Evolutionary conservation across 2,329 filamentous ascomycete species (phyloP).

Genomic region (Atkinsonella hypoxylon): DNA sequence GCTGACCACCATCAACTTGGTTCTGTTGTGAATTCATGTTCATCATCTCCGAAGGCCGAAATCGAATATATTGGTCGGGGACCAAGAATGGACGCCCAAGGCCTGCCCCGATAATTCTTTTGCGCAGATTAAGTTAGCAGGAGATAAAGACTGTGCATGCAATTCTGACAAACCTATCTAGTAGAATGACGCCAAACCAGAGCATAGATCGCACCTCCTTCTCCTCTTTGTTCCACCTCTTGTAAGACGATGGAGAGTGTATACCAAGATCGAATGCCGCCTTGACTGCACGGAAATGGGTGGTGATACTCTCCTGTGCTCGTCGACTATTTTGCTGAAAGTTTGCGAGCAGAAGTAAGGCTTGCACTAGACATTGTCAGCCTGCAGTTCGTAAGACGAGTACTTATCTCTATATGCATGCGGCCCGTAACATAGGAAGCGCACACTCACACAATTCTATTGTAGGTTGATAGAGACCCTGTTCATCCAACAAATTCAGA

Average conservation of each 20-base stretch:
- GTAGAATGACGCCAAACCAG: constrained; percentile 20
- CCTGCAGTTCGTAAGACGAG: neutral
- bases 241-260: constrained; percentile 18
- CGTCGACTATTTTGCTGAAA: constrained; percentile 24
- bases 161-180: constrained; percentile 13
- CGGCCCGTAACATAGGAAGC: neutral
- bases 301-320: constrained; percentile 20
- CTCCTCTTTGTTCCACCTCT: constrained; percentile 11
- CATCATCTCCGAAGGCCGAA: constrained; percentile 5
- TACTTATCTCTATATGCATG: no score
- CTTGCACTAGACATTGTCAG: constrained; percentile 15
- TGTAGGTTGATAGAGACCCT: constrained; percentile 14
- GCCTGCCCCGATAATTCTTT: constrained; percentile 11
- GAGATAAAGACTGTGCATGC: neutral
- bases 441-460: constrained; percentile 9
- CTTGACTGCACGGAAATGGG: constrained; percentile 20
- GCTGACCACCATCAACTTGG: neutral
- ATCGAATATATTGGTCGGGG: constrained; percentile 7
- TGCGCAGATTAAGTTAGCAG: no score
- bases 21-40: neutral
- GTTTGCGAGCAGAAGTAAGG: constrained; percentile 18
- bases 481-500: constrained; percentile 14
- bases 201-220: constrained; percentile 16
- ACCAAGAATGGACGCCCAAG: constrained; percentile 13
- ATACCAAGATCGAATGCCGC: constrained; percentile 22